Conservation (phyloP, 2,329 filamentous ascomycete genomes). For the Botrytis cinerea region DNA sequence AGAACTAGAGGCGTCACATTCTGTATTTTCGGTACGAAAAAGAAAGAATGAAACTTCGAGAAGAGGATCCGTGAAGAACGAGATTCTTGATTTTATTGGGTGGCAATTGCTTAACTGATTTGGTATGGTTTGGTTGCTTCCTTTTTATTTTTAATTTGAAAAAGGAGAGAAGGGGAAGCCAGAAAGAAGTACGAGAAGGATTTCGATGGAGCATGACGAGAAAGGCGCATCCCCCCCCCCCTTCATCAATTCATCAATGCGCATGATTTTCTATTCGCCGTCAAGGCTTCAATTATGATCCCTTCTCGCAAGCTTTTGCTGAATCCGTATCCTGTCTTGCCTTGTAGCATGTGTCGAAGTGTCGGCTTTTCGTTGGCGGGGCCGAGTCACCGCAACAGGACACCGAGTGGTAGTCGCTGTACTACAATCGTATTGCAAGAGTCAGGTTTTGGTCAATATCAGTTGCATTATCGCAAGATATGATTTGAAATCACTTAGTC, state of each 20-base stretch:
- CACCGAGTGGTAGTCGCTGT: background rate
- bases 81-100: slow-evolving; percentile 1
- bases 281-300: background rate
- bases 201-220: background rate
- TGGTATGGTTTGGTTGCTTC: background rate
- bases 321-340: background rate
- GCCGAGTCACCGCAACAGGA: slow-evolving; percentile 3
- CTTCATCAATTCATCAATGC: background rate
- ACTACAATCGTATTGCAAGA: background rate
- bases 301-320: background rate
- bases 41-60: slow-evolving; percentile 15
- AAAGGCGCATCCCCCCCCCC: background rate
- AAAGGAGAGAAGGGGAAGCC: background rate
- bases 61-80: slow-evolving; percentile 7
- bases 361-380: background rate
- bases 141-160: background rate
- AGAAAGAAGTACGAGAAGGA: background rate
- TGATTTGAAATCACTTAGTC: background rate
- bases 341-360: slow-evolving; percentile 1
- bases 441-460: background rate
- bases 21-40: slow-evolving; percentile 14
- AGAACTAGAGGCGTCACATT: slow-evolving; percentile 2
- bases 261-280: background rate
- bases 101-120: background rate
- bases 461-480: background rate